Evolutionary conservation across 2,329 filamentous ascomycete genomes (phyloP), one percentile per base, ranked within the genome.

Genomic region (Stagonosporopsis tanaceti): DNA sequence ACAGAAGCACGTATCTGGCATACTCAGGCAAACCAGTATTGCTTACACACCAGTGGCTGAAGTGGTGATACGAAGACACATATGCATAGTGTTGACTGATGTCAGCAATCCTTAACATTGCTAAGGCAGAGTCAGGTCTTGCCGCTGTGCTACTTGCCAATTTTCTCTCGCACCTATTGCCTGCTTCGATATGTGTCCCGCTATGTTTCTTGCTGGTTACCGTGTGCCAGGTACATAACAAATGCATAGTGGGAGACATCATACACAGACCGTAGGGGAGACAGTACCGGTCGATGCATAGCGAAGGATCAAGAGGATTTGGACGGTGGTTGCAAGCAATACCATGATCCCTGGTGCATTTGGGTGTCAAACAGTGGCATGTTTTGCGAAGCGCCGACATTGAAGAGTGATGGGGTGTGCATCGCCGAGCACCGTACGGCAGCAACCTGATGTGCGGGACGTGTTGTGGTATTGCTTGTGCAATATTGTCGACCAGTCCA

Each of bases 321-420:
- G 20, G 27, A 39, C 48, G 25, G 20, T 37, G 17, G 38, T 48
- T 41, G 48, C 54, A 53, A 45, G 45, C 44, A 27, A 46, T 48
- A 37, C 44, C 44, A 53, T 53, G 38, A 57, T 53, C 45, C 54
- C 48, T 38, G 54, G 17, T 40, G 40, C 44, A 53, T 17, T n/a
- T 50, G 27, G n/a, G 27, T 40, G 45, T 46, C 54, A 53, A 53
- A 57, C 54, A 45, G 14, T 39, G 54, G 54, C 38, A 57, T 53
- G 54, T 57, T 57, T 57, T 57, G 54, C 54, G 54, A 57, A 57
- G 54, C 54, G 54, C 48, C 34, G n/a, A 35, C 44, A 17, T 27
- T 8, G 25, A 42, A 38, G 24, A 53, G 39, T 50, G 54, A 50
- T 45, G 30, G 39, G 50, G 28, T 48, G 45, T 53, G 54, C 44